A percentile compares a stretch with the other conserved stretches of the same genome.
Evolutionary conservation across 139 green algal genomes (phyloP).

Genomic region (Chloropicon primus): DNA sequence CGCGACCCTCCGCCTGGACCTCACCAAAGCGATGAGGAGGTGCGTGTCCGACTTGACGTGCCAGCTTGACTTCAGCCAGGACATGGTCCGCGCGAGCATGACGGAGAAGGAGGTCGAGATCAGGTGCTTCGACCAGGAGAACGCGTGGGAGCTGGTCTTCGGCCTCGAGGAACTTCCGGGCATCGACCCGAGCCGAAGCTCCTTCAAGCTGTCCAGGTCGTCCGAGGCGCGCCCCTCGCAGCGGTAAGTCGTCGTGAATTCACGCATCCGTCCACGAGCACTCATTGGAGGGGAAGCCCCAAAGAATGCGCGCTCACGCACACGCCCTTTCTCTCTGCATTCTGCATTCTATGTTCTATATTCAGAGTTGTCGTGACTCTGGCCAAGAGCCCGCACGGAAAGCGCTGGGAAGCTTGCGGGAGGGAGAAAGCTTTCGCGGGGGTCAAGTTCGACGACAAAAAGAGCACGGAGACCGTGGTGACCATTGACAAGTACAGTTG

Average conservation of each 20-base stretch:
- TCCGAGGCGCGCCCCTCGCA: too few relatives aligned
- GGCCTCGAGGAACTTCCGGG: background rate
- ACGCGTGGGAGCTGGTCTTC: background rate
- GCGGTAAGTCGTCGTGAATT: too few relatives aligned
- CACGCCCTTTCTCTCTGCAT: too few relatives aligned
- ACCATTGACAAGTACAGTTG: background rate
- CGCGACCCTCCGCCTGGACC: background rate
- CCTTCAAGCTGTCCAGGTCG: background rate
- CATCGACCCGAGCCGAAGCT: background rate
- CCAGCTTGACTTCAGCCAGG: background rate
- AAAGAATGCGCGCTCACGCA: too few relatives aligned
- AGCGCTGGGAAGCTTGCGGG: background rate
- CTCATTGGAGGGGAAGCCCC: too few relatives aligned
- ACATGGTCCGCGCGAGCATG: background rate
- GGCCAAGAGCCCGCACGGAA: background rate
- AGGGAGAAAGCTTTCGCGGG: background rate
- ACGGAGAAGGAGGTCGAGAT: background rate
- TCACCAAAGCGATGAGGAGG: background rate
- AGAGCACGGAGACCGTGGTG: background rate
- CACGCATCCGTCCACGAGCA: too few relatives aligned
- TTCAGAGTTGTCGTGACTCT: background rate
- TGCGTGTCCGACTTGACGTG: background rate
- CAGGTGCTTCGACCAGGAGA: background rate
- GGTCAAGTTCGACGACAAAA: too few relatives aligned
- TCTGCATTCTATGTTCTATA: too few relatives aligned